These are phyloP conservation scores for Coniochaeta prunicola DNA, from an alignment of 2,329 filamentous ascomycete species.

Conservation along the genomic window DNA sequence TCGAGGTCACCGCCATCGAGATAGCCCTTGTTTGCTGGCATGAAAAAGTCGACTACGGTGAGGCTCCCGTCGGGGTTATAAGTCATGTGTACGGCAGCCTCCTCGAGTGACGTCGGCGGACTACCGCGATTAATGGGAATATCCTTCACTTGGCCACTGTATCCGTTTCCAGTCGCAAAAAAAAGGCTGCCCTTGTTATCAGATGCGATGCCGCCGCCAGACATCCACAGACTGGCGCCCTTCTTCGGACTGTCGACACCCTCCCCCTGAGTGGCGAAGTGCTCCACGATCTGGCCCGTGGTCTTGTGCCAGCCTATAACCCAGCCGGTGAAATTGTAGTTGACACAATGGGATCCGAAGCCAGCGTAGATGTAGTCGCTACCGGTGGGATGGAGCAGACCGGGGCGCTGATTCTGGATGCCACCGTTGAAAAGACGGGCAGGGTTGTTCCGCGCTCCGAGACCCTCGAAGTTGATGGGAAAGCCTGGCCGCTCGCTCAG, in stretches of 20 bases:
- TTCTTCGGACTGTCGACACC: slow-evolving; percentile 29
- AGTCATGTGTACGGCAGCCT: slow-evolving; percentile 40
- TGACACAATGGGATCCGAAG: slow-evolving; percentile 41
- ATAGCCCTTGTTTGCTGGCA: slow-evolving; percentile 40
- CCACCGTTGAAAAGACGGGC: slow-evolving; percentile 36
- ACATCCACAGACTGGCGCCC: slow-evolving; percentile 42
- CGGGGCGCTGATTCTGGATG: slow-evolving; percentile 39
- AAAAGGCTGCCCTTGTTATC: slow-evolving; percentile 38
- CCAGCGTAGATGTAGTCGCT: slow-evolving; percentile 37
- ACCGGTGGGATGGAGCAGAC: slow-evolving; percentile 31
- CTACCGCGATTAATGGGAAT: slow-evolving; percentile 35
- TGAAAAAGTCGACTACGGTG: slow-evolving; percentile 39
- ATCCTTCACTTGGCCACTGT: slow-evolving; percentile 34
- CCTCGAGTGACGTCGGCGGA: slow-evolving; percentile 36
- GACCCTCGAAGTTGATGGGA: slow-evolving; percentile 34
- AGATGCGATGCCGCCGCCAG: slow-evolving; percentile 36
- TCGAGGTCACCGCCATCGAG: slow-evolving; percentile 42
- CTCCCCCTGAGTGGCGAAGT: slow-evolving; percentile 34
- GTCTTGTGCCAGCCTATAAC: slow-evolving; percentile 39
- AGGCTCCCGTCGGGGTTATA: slow-evolving; percentile 32
- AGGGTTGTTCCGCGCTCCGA: slow-evolving; percentile 35
- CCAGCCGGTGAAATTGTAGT: slow-evolving; percentile 43
- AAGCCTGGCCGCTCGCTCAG: slow-evolving; percentile 31
- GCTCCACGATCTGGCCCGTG: slow-evolving; percentile 34
- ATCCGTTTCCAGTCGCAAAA: slow-evolving; percentile 40